Base-by-base conservation (phyloP, 495 filamentous ascomycete genomes). In the Penicillium tannophilum region DNA sequence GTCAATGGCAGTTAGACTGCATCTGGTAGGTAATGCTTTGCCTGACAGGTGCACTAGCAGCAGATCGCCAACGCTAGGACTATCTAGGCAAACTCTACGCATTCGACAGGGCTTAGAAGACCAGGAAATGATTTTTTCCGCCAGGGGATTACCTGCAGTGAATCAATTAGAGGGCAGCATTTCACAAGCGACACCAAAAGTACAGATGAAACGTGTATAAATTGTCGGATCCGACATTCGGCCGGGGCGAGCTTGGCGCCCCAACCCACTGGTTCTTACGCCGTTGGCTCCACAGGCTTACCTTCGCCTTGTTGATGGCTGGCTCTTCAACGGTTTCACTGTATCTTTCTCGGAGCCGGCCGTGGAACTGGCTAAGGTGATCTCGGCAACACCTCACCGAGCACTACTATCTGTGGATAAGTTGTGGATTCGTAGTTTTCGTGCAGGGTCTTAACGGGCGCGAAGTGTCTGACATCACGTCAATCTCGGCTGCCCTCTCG, bases 191-290 rank as follows among this genome's bases (percentile, higher is more conserved):
- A 41, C 4, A 14, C 12, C 39, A 41, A 41, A 41, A 41, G 39
- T 42, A 50, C 52, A 50, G 35, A 41, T 41, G 33, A 36, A 36
- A 36, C 9, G 33, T 41, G 39, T 47, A 47, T 28, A 47, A 26
- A 47, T 4, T 16, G 8, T 67, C 71, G 71, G 71, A 11, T 51
- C 71, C 71, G 71, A 72, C 57, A 50, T 64, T 73, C 71, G 71
- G 71, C 71, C 71, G 71, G 54, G 10, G 12, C 16, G 16, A 52
- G 16, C 59, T 65, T 69, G 60, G 58, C 59, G 39, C 36, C 19
- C 55, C 48, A 59, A 51, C 53, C 55, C 60, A 45, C 54, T 51
- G 43, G 43, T 46, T 46, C 19, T 51, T 44, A 48, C 55, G 19
- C 33, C 59, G 50, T 35, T 33, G 41, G 14, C 24, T 61, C 39